Evolutionary conservation across 23 red algal genomes (phyloP).

Genomic region (Rhodosorus marinus): DNA sequence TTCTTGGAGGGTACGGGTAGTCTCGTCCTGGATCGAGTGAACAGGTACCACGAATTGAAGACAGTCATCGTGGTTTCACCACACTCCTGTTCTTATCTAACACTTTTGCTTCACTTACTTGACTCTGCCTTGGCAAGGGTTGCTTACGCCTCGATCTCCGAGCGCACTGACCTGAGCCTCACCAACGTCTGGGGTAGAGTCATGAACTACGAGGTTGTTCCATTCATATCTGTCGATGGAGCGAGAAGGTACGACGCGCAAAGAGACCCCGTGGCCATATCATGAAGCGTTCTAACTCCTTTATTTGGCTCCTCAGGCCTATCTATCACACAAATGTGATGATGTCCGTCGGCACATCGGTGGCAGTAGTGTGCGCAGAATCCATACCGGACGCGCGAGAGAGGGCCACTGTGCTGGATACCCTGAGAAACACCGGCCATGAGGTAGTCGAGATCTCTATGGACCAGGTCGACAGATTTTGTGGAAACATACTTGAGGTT

Average conservation of each 20-base stretch:
- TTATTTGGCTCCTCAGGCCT: constrained; percentile 8
- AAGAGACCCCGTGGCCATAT: background rate
- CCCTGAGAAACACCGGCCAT: constrained; percentile 23
- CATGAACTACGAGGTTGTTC: constrained; percentile 60
- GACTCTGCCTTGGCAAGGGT: background rate
- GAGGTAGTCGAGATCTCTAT: constrained; percentile 48
- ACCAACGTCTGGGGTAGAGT: constrained; percentile 63
- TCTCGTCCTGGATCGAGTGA: constrained; percentile 67
- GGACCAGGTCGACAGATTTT: constrained; percentile 61
- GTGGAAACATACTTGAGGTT: constrained; percentile 89
- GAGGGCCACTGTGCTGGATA: constrained; percentile 27
- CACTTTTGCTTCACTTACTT: background rate
- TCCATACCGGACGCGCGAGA: constrained; percentile 32
- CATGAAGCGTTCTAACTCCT: background rate
- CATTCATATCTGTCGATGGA: constrained; percentile 41
- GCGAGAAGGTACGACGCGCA: background rate
- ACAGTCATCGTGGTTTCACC: background rate
- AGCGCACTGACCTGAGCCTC: constrained; percentile 49
- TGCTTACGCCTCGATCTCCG: constrained; percentile 49
- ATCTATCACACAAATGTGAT: constrained; percentile 99
- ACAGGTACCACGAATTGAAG: too few relatives aligned
- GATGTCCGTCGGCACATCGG: constrained; percentile 80
- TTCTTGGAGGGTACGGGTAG: constrained; percentile 87
- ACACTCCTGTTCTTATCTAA: background rate
- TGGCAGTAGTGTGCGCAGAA: constrained; percentile 61